Evolutionary conservation across 1,139 yeast species (phyloP).

Genomic region (Magnusiomyces tetraspermus): DNA sequence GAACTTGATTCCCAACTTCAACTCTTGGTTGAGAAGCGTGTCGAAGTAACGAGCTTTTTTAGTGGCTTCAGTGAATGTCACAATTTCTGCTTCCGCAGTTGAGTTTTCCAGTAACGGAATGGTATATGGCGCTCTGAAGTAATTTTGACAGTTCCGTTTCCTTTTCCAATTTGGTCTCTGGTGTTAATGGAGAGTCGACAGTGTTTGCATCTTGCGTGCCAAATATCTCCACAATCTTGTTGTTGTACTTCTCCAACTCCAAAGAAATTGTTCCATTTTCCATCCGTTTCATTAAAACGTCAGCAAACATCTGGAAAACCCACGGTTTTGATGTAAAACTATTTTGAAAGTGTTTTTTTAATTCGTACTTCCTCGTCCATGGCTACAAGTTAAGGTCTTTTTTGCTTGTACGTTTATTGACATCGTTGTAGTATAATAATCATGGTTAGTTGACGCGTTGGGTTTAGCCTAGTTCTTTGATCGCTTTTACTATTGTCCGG

Average conservation of each 20-base stretch:
- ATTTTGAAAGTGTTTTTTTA: background rate
- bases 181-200: background rate
- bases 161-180: background rate
- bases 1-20: background rate
- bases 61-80: background rate
- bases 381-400: background rate
- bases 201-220: background rate
- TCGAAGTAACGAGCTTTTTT: no score
- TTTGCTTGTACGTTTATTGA: background rate
- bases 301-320: background rate
- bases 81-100: background rate
- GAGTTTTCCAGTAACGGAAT: no score
- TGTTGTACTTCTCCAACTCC: background rate
- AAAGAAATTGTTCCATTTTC: background rate
- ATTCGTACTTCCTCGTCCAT: background rate
- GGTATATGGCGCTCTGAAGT: no score
- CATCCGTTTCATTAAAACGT: background rate
- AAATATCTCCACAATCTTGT: background rate
- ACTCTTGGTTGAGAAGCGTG: background rate
- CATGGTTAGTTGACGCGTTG: background rate
- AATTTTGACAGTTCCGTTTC: no score
- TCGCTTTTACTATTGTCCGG: background rate
- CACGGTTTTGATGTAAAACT: background rate
- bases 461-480: background rate
- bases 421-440: background rate